Evolutionary conservation across 2,329 filamentous ascomycete genomes (phyloP), one percentile per base, ranked within the genome.

Genomic region (Nemania sp.): DNA sequence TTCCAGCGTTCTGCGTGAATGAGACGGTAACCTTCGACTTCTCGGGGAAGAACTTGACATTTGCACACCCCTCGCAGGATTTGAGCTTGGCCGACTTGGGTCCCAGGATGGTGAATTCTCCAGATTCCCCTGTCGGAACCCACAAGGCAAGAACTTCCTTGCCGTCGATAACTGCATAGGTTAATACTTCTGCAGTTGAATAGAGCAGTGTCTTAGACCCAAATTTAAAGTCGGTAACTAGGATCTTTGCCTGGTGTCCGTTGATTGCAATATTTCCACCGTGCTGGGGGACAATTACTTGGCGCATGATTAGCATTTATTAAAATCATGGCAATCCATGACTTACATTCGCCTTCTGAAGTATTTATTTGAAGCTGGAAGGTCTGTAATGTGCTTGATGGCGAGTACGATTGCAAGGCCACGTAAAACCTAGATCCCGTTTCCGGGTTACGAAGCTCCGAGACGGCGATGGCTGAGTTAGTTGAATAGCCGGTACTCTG

Each of bases 221-320:
- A 45, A 89, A 84, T 0, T 70, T 75, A 64, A 89, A 90, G 70
- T 90, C 88, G 0, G 87, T 88, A 0, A 88, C 85, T 3, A 90
- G 76, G 18, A 90, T 86, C 80, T 90, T 90, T 7, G 87, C 85
- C 63, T 89, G 86, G 43, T 89, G 86, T 1, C 89, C 89, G 63
- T 89, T 84, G 47, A 91, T 81, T 5, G 84, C 80, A 52, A 89
- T 83, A 0, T 77, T 74, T 0, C 80, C 80, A 1, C 80, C 82
- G 53, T 83, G 80, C 64, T 84, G 83, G 0, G 88, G 88, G 15
- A 90, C 81, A 0, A 82, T 85, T 8, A 89, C 72, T 70, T 53
- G 3, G 35, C 0, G 1, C 68, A 32, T 52, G 10, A 20, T 67
- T 35, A 68, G 57, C 27, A 13, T 13, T 6, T 5, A 6, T 22